Evolutionary conservation across 2,329 filamentous ascomycete genomes (phyloP), one percentile per base, ranked within the genome.

Genomic region (Didymella segeticola): DNA sequence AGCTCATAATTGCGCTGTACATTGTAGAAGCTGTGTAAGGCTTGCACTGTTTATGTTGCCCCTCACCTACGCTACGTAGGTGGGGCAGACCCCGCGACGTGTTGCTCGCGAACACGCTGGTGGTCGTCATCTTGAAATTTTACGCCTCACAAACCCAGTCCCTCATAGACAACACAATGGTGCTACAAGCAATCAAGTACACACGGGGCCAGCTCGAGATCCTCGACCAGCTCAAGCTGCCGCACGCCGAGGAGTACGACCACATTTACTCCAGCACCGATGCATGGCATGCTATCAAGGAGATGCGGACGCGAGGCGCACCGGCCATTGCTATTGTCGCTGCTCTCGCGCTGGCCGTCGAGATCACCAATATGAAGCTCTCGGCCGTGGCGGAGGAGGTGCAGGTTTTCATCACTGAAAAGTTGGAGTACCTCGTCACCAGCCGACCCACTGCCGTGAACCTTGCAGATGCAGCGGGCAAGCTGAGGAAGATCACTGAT

Each of bases 271-370:
- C 84, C 10, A 84, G 86, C 58, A 83, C 88, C 64, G 88, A 91
- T 75, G 90, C 89, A 30, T 95, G 91, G 77, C 87, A 91, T 72
- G 90, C 89, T 66, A 95, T 95, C 77, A 87, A 86, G 65, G 83
- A 89, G 14, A 95, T 95, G 90, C 86, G 90, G 67, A 91, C 80
- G 48, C 81, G 86, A 46, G 89, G 91, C 33, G 95, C 95, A 5
- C 95, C 95, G 0, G 95, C 95, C 38, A 99, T 99, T 73, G 95
- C 95, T 37, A 98, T 99, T 61, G 95, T 99, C n/a, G 95, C 95
- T 19, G 90, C 90, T 17, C 83, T 99, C 27, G 88, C 90, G 2
- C 84, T 97, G 29, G 93, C 92, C 1, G 90, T 96, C 8, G 93
- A 98, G 74, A 77, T 98, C 8, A 80, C 86, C 43, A 83, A 84